Evolutionary conservation across 441 rosid genomes (phyloP).

Genomic region (Erodium trifolium): DNA sequence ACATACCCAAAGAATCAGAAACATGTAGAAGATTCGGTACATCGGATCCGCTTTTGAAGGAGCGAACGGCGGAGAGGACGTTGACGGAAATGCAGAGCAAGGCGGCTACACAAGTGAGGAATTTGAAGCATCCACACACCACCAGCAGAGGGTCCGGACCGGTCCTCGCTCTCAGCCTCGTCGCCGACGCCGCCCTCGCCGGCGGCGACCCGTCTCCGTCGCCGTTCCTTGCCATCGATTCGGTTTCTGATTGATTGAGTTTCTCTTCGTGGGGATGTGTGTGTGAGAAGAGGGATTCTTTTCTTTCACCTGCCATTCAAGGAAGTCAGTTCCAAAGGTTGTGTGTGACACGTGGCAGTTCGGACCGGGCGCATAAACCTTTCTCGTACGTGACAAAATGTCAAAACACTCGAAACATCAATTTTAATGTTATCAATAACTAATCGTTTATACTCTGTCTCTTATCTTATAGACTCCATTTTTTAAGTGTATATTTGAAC

Average conservation of each 20-base stretch:
- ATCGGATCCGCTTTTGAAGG: constrained; percentile 60
- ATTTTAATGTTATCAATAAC: too few relatives aligned
- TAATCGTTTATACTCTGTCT: too few relatives aligned
- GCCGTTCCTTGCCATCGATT: constrained; percentile 24
- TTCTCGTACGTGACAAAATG: too few relatives aligned
- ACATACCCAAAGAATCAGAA: too few relatives aligned
- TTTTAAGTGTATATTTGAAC: too few relatives aligned
- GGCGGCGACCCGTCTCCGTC: constrained; percentile 13
- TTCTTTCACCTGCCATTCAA: constrained; percentile 24
- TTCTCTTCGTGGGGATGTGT: too few relatives aligned
- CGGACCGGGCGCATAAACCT: too few relatives aligned
- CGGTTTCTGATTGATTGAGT: too few relatives aligned
- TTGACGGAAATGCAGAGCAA: constrained; percentile 75
- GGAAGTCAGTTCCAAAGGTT: background rate
- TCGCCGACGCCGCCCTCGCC: constrained; percentile 13
- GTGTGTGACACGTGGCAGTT: too few relatives aligned
- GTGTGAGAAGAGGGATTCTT: constrained; percentile 13
- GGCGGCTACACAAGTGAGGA: constrained; percentile 56
- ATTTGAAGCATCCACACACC: constrained; percentile 64
- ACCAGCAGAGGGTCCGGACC: constrained; percentile 59
- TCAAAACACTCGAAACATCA: too few relatives aligned
- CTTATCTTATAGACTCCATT: too few relatives aligned
- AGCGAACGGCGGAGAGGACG: constrained; percentile 70
- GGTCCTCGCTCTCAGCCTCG: constrained; percentile 19
- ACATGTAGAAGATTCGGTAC: background rate